Evolutionary conservation across 2,329 filamentous ascomycete species (phyloP).

Genomic region (Trichoderma sp.): DNA sequence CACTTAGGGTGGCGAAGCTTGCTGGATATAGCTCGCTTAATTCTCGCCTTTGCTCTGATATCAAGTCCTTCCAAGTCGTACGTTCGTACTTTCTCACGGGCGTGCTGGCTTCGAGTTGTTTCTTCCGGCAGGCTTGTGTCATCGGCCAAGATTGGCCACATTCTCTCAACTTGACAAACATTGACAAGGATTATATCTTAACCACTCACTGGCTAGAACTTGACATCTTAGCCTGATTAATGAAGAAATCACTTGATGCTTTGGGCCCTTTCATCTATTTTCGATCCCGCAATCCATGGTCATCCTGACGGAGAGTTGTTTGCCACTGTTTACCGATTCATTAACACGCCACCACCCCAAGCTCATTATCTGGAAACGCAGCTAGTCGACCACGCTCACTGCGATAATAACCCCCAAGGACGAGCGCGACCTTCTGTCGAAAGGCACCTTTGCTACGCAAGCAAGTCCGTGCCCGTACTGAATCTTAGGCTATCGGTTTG

Average conservation of each 20-base stretch:
- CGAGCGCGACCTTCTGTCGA: background rate
- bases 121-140: background rate
- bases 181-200: background rate
- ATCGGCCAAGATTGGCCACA: background rate
- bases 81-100: background rate
- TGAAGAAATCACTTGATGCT: background rate
- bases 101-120: background rate
- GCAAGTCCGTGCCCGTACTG: background rate
- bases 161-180: background rate
- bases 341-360: background rate
- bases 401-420: background rate
- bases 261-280: background rate
- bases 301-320: background rate
- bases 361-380: background rate
- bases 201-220: background rate
- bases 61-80: background rate
- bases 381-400: background rate
- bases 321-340: background rate
- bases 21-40: constrained; percentile 7
- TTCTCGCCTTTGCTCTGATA: background rate
- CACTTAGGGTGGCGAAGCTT: constrained; percentile 12
- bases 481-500: background rate
- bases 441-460: background rate
- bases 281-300: background rate
- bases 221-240: background rate